Evolutionary conservation across 2,329 filamentous ascomycete species (phyloP), one percentile per base, ranked within the genome.

Genomic region (Penicillium sp.): DNA sequence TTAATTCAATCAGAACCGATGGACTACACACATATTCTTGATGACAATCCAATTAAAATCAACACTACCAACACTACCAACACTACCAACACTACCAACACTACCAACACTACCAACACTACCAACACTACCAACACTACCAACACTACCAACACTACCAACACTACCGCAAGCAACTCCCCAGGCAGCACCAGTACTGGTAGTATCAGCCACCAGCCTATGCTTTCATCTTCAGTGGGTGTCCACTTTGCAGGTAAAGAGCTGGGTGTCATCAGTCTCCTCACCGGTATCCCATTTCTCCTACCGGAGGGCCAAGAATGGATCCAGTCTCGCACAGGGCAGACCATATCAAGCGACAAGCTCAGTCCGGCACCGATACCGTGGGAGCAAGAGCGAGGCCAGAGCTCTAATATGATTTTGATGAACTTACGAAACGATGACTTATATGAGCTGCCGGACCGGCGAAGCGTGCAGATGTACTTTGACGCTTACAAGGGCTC

Each of bases 211-310:
- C 49, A 55, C 5, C 65, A 66, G 15, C 53, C 56, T 1, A 56
- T 60, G 20, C 54, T 64, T 9, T 61, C 67, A 18, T 68, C 66
- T 5, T 67, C 66, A 51, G 73, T 75, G 9, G 73, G 75, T 18
- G 69, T 81, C 4, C 76, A 81, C 63, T 81, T 81, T 57, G 77
- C 77, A 4, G 79, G 80, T 0, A 71, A 75, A 45, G 73, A 79
- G 53, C 66, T 82, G 9, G 80, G 80, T 9, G 72, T 73, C 12
- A 76, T 81, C 29, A 81, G 75, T 60, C 68, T 76, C 7, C 72
- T 76, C 46, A 79, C 77, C 14, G 79, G 81, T 6, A 75, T 82
- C 1, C 81, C 81, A 0, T 75, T 81, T 40, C 73, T 83, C 40
- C 79, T 81, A 0, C 65, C 70, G 0, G 72, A 78, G 14, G 80